These are phyloP conservation scores for Pseudogymnoascus sp. DNA, from an alignment of 2,329 filamentous ascomycete genomes.

Conservation along the genomic window DNA sequence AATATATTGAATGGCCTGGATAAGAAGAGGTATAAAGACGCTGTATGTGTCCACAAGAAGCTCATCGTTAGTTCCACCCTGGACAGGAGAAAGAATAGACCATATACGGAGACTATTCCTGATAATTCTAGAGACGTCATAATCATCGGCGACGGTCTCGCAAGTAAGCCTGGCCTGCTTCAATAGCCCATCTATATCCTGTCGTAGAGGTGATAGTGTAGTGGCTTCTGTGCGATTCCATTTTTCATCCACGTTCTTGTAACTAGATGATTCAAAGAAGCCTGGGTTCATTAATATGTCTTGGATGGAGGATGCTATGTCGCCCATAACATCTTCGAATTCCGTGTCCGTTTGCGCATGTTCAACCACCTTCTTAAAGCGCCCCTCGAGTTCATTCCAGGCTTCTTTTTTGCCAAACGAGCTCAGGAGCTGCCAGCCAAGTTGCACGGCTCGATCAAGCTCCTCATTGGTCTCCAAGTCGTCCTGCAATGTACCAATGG, in stretches of 20 bases:
- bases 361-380: conserved; percentile 61
- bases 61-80: conserved; percentile 58
- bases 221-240: conserved; percentile 33
- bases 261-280: conserved; percentile 66
- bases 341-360: conserved; percentile 71
- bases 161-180: conserved; percentile 61
- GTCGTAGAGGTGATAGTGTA: conserved; percentile 56
- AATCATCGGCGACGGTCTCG: conserved; percentile 60
- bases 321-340: conserved; percentile 68
- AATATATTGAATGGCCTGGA: conserved; percentile 74
- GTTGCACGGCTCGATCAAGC: conserved; percentile 65
- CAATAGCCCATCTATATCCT: conserved; percentile 66
- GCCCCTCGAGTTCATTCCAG: conserved; percentile 67
- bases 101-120: conserved; percentile 60
- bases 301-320: conserved; percentile 67
- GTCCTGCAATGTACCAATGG: conserved; percentile 57
- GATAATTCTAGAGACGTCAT: conserved; percentile 61
- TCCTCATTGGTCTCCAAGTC: conserved; percentile 67
- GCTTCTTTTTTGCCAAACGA: conserved; percentile 67
- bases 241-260: not conserved
- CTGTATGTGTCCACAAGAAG: conserved; percentile 69
- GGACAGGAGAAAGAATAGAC: conserved; percentile 58
- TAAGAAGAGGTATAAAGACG: conserved; percentile 69
- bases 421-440: conserved; percentile 72
- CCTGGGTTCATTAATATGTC: conserved; percentile 76